Base-by-base conservation (phyloP, 306 rosid genomes). In the Ceratonia siliqua region DNA sequence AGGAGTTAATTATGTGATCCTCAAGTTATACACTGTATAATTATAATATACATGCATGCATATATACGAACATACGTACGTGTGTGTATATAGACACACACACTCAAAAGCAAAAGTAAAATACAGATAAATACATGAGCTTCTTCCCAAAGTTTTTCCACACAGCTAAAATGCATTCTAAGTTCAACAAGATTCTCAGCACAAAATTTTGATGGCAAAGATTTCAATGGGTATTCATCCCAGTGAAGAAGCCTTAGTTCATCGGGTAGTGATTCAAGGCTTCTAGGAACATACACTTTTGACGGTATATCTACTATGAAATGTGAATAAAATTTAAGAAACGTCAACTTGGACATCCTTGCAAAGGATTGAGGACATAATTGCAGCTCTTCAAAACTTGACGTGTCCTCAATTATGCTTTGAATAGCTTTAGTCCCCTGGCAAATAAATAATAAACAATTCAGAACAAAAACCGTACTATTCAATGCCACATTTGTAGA, bases 81-180 rank as follows among this genome's bases (percentile, higher is more conserved):
- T n/a, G n/a, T n/a, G n/a, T n/a, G n/a, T n/a, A 30, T 13, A 30
- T 2, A 14, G 0, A n/a, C 0, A 28, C 0, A 15, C 32, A 32
- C 0, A 12, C 2, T 3, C 14, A 7, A 58, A 15, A 14, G 9
- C 25, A 13, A 11, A 13, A 55, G 3, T 12, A 25, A 56, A 56
- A 4, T 21, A 25, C 1, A 15, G 2, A 46, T 32, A 11, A 8
- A 3, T 64, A 70, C 82, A 77, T 18, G 43, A 2, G 5, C 13
- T 14, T 68, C 82, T 4, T 61, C 14, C 82, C 82, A 70, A 0
- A 78, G 58, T 15, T 18, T 32, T n/a, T 50, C 5, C 10, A 78
- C 8, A 0, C 6, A 2, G 73, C 82, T 77, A 24, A 15, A 0
- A 0, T 3, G 33, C 62, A 56, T 25, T 8, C n/a, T 1, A 12